phyloP scores from a whole-genome alignment of 2,329 filamentous ascomycete genomes.

The Camptophora hylomeconis region DNA sequence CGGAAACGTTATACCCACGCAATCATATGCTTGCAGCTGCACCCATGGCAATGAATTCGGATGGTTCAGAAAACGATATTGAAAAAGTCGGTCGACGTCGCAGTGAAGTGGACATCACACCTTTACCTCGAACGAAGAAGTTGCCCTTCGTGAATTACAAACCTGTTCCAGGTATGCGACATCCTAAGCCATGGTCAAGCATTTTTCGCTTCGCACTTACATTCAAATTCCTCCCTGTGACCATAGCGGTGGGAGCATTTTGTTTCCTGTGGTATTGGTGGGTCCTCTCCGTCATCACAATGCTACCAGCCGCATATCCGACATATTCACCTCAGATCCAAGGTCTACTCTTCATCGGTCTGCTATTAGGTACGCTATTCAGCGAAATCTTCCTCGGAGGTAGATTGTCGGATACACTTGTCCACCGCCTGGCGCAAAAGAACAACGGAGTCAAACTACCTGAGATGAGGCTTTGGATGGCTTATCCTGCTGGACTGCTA shows the following conservation, averaged over 20 bases:
- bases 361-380: slow-evolving; percentile 40
- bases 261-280: slow-evolving; percentile 47
- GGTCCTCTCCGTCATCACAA: slow-evolving; percentile 40
- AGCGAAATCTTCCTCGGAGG: slow-evolving; percentile 42
- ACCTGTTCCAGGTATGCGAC: slow-evolving; percentile 38
- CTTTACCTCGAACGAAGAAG: slow-evolving; percentile 27
- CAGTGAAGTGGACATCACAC: slow-evolving; percentile 8
- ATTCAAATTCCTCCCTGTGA: slow-evolving; percentile 34
- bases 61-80: slow-evolving; percentile 13
- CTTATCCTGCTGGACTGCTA: slow-evolving; percentile 38
- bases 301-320: slow-evolving; percentile 40
- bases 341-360: slow-evolving; percentile 40
- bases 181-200: slow-evolving; percentile 37
- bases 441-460: slow-evolving; percentile 32
- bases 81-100: slow-evolving; percentile 19
- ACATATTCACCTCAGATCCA: slow-evolving; percentile 37
- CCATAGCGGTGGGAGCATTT: slow-evolving; percentile 35
- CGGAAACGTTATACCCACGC: slow-evolving; percentile 45
- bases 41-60: slow-evolving; percentile 12
- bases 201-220: slow-evolving; percentile 33
- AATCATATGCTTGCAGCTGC: slow-evolving; percentile 33
- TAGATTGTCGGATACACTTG: slow-evolving; percentile 38
- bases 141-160: slow-evolving; percentile 33
- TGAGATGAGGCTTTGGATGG: slow-evolving; percentile 45
- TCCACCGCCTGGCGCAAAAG: slow-evolving; percentile 31